These are phyloP conservation scores for Suillus spraguei DNA, from an alignment of 768 basidiomycete genomes.

Conservation along the genomic window DNA sequence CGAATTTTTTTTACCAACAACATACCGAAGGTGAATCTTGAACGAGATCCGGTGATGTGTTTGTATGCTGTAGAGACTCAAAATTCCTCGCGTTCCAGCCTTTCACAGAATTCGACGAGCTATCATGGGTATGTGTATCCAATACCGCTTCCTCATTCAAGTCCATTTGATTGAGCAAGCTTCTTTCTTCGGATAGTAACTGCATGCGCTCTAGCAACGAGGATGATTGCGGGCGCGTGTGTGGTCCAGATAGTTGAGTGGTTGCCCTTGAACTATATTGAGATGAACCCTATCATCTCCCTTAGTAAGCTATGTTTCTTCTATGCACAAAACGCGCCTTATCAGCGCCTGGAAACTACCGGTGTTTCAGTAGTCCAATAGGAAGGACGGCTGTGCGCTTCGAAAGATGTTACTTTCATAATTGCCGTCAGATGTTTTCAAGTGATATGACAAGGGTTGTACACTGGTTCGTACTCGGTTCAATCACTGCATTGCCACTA, in stretches of 20 bases:
- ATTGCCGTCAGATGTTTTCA: background rate
- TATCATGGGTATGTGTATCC: background rate
- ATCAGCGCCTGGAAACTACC: too few species aligned
- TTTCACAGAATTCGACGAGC: background rate
- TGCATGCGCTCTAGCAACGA: background rate
- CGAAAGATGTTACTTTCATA: background rate
- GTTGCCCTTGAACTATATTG: background rate
- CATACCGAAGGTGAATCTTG: slow-evolving; percentile 25
- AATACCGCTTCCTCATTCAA: slow-evolving; percentile 4
- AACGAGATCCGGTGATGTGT: slow-evolving; percentile 5
- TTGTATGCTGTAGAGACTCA: slow-evolving; percentile 9
- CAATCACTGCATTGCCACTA: background rate
- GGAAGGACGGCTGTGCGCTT: background rate
- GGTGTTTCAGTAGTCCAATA: too few species aligned
- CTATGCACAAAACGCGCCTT: background rate
- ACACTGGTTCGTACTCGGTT: background rate
- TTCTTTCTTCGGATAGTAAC: slow-evolving; percentile 3
- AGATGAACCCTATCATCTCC: background rate
- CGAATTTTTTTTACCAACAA: slow-evolving; percentile 11
- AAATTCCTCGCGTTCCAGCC: background rate
- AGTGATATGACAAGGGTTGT: background rate
- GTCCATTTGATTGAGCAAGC: background rate
- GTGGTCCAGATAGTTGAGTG: background rate
- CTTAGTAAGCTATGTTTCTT: background rate
- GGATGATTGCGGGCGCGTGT: background rate